Evolutionary conservation across 768 basidiomycete genomes (phyloP).

Genomic region (Rickenella mellea): DNA sequence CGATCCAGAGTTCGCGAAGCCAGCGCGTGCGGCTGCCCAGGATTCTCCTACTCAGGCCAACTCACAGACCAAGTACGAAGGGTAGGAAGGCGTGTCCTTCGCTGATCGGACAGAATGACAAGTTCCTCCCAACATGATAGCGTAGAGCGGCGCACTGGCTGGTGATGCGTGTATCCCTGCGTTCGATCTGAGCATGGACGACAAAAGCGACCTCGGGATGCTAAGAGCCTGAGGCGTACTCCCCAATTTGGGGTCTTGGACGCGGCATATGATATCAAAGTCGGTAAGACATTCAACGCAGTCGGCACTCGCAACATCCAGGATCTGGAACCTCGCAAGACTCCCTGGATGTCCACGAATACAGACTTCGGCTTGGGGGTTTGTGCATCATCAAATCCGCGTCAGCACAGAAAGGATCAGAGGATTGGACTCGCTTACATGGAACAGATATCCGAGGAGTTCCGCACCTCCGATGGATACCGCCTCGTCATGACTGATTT

Average conservation of each 20-base stretch:
- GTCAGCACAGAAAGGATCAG: no score
- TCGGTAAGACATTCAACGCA: not conserved
- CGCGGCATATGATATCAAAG: not conserved
- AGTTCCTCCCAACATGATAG: conserved; percentile 29
- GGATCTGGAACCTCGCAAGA: conserved; percentile 73
- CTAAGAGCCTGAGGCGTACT: not conserved
- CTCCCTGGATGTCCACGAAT: conserved; percentile 73
- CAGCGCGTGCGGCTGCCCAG: not conserved
- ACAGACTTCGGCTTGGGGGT: conserved; percentile 94
- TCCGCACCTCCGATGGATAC: conserved; percentile 94
- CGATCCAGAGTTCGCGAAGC: not conserved
- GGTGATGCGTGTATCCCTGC: not conserved
- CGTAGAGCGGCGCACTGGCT: not conserved
- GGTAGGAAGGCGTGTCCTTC: no score
- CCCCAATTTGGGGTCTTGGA: not conserved
- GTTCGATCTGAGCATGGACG: not conserved
- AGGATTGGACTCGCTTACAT: conserved; percentile 50
- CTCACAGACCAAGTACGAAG: no score
- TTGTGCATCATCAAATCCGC: conserved; percentile 40
- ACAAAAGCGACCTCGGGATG: conserved; percentile 15
- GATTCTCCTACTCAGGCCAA: not conserved
- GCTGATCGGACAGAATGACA: no score
- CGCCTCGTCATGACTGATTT: conserved; percentile 96
- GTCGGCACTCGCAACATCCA: conserved; percentile 74
- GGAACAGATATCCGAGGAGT: conserved; percentile 84